A percentile compares a stretch with the other conserved stretches of the same genome.
Evolutionary conservation across 352 stramenopile species (phyloP).

Genomic region (Pythium myriotylum): DNA sequence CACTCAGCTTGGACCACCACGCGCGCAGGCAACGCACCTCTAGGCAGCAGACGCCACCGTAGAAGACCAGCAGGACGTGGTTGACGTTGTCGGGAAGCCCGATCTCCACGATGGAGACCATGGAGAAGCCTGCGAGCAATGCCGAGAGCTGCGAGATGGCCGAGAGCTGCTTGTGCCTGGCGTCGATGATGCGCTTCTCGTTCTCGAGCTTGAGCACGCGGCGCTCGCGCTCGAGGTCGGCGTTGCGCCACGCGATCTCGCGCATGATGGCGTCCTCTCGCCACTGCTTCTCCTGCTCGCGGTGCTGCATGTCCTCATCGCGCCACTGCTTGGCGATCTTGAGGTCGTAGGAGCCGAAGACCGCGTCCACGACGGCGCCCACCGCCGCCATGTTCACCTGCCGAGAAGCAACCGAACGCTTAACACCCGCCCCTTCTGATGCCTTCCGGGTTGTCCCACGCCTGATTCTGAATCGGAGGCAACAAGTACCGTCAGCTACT

Average conservation of each 20-base stretch:
- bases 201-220: constrained; percentile 77
- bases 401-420: not conserved
- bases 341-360: constrained; percentile 86
- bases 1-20: too few species aligned
- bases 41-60: constrained; percentile 55
- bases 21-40: constrained; percentile 37
- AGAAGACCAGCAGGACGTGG: constrained; percentile 56
- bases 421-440: too few species aligned
- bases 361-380: constrained; percentile 65
- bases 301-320: constrained; percentile 73
- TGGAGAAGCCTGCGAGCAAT: constrained; percentile 71
- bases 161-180: constrained; percentile 63
- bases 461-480: not conserved
- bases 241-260: constrained; percentile 66
- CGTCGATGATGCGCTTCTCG: constrained; percentile 79
- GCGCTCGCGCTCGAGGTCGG: constrained; percentile 69
- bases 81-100: constrained; percentile 48
- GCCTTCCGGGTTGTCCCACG: not conserved
- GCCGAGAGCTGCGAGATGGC: constrained; percentile 64
- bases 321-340: constrained; percentile 87
- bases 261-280: constrained; percentile 71
- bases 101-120: constrained; percentile 78
- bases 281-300: constrained; percentile 82
- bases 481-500: constrained; percentile 3
- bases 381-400: constrained; percentile 46